A percentile compares a stretch with the other conserved stretches of the same genome.
Evolutionary conservation across 345 rosid species (phyloP).

Genomic region (Salix exigua): DNA sequence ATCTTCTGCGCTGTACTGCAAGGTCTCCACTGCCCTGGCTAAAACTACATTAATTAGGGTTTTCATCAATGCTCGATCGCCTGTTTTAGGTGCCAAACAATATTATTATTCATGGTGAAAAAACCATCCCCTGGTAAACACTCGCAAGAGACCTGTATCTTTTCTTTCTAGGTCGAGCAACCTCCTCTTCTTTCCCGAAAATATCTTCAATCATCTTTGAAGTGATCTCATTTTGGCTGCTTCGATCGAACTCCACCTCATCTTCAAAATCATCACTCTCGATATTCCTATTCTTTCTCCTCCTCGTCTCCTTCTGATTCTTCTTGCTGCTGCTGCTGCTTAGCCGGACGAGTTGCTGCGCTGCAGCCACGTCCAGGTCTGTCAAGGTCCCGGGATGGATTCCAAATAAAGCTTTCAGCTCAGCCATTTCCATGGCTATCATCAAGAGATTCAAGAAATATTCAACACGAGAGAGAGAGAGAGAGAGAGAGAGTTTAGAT

Average conservation of each 20-base stretch:
- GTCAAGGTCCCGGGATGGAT: not conserved
- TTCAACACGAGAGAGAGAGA: not conserved
- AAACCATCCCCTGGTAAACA: conserved; percentile 20
- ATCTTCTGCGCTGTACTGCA: not conserved
- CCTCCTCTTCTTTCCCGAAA: conserved; percentile 36
- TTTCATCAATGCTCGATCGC: not conserved
- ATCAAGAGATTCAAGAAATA: not conserved
- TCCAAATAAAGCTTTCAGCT: not conserved
- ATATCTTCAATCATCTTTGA: conserved; percentile 34
- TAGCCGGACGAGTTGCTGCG: conserved; percentile 37
- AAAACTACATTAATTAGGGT: not conserved
- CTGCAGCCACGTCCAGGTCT: conserved; percentile 36
- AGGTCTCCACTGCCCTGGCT: not conserved
- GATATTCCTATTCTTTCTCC: not conserved
- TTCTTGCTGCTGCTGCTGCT: conserved; percentile 10
- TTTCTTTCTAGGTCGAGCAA: conserved; percentile 18
- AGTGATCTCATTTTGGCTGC: conserved; percentile 20
- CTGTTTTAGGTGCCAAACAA: not conserved
- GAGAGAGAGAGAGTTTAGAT: not conserved
- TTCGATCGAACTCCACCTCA: conserved; percentile 1
- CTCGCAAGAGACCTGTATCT: conserved; percentile 30
- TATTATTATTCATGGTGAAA: not conserved
- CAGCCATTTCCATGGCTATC: conserved; percentile 7
- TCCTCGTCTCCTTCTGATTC: not conserved
- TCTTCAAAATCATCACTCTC: not conserved